Percentiles rank a stretch among this genome's conserved stretches.
Evolutionary conservation across 805 yeast genomes (phyloP).

Genomic region (Jamesozyma hellenica): DNA sequence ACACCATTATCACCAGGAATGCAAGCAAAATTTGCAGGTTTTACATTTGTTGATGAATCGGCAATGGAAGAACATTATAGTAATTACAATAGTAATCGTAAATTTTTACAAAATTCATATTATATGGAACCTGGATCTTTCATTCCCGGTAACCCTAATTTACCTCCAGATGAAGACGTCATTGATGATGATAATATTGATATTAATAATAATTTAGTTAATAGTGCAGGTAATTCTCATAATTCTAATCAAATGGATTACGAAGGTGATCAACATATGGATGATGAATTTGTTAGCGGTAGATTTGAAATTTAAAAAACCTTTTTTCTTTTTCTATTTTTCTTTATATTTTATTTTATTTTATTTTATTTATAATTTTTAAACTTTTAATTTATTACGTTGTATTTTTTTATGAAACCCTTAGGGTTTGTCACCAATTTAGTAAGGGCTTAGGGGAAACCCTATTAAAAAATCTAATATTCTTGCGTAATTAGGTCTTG

Average conservation of each 20-base stretch:
- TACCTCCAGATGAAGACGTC: constrained; percentile 77
- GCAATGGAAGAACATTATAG: constrained; percentile 77
- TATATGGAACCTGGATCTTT: constrained; percentile 56
- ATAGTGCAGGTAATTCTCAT: constrained; percentile 26
- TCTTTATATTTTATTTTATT: not conserved
- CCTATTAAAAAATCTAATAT: too few species aligned
- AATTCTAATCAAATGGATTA: constrained; percentile 19
- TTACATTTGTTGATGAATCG: constrained; percentile 91
- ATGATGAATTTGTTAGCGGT: constrained; percentile 81
- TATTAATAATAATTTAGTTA: constrained; percentile 29
- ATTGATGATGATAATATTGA: constrained; percentile 55
- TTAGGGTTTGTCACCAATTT: too few species aligned
- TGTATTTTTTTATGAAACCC: too few species aligned
- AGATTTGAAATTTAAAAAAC: constrained; percentile 64
- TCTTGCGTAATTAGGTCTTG: too few species aligned
- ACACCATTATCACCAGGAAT: constrained; percentile 83
- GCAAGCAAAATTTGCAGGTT: constrained; percentile 94
- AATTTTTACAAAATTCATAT: constrained; percentile 31
- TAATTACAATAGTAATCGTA: constrained; percentile 26
- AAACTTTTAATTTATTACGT: too few species aligned
- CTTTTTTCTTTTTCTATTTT: not conserved
- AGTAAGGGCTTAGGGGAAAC: too few species aligned
- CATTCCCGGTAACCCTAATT: constrained; percentile 67
- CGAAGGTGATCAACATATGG: constrained; percentile 50
- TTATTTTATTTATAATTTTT: not conserved